Evolutionary conservation across 1,139 yeast genomes (phyloP), one percentile per base, ranked within the genome.

Genomic region (Zhuliangozyma parablackwelliae): DNA sequence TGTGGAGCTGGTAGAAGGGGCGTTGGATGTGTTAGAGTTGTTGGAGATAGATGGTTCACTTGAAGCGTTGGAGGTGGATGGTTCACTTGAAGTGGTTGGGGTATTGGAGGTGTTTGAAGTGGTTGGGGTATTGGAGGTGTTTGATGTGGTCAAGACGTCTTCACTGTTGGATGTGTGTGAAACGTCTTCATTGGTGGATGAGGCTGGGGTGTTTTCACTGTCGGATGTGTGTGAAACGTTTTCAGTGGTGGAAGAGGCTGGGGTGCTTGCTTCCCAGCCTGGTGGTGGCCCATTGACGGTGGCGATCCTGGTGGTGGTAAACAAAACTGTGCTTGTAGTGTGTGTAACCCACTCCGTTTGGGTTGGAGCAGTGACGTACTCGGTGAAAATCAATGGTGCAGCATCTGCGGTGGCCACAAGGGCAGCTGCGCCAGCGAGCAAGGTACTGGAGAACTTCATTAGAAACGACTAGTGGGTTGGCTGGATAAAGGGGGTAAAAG

Each of bases 311-410:
- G 50, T 34, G 27, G 37, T 33, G 26, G 45, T 32, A 13, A 31
- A 40, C 2, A 46, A 42, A 7, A 50, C 48, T 9, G 59, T 49
- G 31, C 47, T 48, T 3, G 56, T 46, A 10, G 57, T 50, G 34
- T 36, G 28, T 11, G 58, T 55, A 10, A 48, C 44, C 36, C 50
- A 49, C 11, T 47, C 39, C 21, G 63, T 57, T 9, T 48, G 47
- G 2, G 62, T 46, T 2, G 54, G 46, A 10, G 63, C 63, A 12
- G 62, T 56, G 35, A 50, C 51, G n/a, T 35, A 37, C 21, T 48
- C 31, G 20, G 63, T 59, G 31, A 56, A 42, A 12, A 51, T 32
- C 10, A 41, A 38, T 3, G 60, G 59, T 26, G 56, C 48, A 5
- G 61, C 61, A 23, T 40, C 37, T 20, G 42, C 24, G 7, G 31